These are phyloP conservation scores for Polysphondylium violaceum DNA, from an alignment of 78 protist genomes.

Conservation along the genomic window DNA sequence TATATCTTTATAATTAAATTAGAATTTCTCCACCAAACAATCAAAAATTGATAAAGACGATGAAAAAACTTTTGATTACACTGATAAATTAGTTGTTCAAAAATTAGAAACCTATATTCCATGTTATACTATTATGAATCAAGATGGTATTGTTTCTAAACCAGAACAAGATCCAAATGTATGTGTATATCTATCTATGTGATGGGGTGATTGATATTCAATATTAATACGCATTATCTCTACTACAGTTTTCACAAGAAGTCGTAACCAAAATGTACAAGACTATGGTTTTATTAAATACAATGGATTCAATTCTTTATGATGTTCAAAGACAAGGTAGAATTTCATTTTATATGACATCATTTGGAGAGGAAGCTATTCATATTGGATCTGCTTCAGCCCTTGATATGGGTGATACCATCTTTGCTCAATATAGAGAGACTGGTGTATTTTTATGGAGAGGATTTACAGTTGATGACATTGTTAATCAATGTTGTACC, in stretches of 20 bases:
- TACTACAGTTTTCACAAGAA: slow-evolving; percentile 74
- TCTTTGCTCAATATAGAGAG: slow-evolving; percentile 95
- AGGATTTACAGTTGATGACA: slow-evolving; percentile 90
- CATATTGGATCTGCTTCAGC: slow-evolving; percentile 94
- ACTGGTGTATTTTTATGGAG: slow-evolving; percentile 94
- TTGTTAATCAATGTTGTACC: slow-evolving; percentile 92
- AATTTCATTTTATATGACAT: slow-evolving; percentile 97
- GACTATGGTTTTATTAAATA: slow-evolving; percentile 81
- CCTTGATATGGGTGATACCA: slow-evolving; percentile 83
- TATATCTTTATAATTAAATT: too few species aligned
- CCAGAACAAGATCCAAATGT: slow-evolving; percentile 80
- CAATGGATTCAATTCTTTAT: slow-evolving; percentile 91
- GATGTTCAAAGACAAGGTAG: slow-evolving; percentile 95
- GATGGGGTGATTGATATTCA: neutral
- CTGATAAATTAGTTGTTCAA: slow-evolving; percentile 55
- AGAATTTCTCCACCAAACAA: too few species aligned
- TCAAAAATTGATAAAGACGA: neutral
- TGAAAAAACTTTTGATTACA: slow-evolving; percentile 22
- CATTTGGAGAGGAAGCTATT: slow-evolving; percentile 94
- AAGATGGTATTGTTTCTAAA: slow-evolving; percentile 59
- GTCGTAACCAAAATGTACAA: slow-evolving; percentile 84
- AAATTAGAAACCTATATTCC: slow-evolving; percentile 53
- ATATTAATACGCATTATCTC: neutral
- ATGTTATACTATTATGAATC: slow-evolving; percentile 74
- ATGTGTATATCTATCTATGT: neutral